Evolutionary conservation across 1,139 yeast genomes (phyloP).

Genomic region (Pichia sp.): DNA sequence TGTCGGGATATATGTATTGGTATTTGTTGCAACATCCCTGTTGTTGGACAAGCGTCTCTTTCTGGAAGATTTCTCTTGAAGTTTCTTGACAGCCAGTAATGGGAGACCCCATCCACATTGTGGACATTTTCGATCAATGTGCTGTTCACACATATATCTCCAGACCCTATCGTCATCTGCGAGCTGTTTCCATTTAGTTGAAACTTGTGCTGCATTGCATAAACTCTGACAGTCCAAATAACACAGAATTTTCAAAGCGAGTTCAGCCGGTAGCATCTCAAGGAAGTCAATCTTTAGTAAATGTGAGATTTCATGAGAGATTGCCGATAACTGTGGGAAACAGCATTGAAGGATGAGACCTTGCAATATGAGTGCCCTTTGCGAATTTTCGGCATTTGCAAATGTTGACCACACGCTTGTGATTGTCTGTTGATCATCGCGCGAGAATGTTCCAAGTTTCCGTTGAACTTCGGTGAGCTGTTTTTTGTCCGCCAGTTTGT

Average conservation of each 20-base stretch:
- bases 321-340: conserved; percentile 83
- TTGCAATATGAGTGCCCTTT: conserved; percentile 67
- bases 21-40: background rate
- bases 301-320: conserved; percentile 70
- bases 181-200: conserved; percentile 72
- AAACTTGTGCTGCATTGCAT: conserved; percentile 91
- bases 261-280: conserved; percentile 76
- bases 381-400: conserved; percentile 61
- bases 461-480: conserved; percentile 59
- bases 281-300: conserved; percentile 86
- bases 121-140: conserved; percentile 93
- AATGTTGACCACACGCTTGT: conserved; percentile 75
- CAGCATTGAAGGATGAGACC: conserved; percentile 89
- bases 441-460: conserved; percentile 49
- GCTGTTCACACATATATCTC: conserved; percentile 99
- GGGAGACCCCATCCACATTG: conserved; percentile 99
- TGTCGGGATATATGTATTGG: no score
- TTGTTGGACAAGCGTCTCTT: conserved; percentile 20
- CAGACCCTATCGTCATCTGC: conserved; percentile 97
- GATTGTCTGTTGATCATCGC: conserved; percentile 63
- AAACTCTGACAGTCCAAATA: conserved; percentile 87
- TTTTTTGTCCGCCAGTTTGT: conserved; percentile 60
- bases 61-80: conserved; percentile 35
- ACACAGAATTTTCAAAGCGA: conserved; percentile 76
- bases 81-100: conserved; percentile 73